A percentile compares a stretch with the other conserved stretches of the same genome.
These are phyloP conservation scores for Earliella scabrosa DNA, from an alignment of 1,284 basidiomycete genomes.

Conservation along the genomic window DNA sequence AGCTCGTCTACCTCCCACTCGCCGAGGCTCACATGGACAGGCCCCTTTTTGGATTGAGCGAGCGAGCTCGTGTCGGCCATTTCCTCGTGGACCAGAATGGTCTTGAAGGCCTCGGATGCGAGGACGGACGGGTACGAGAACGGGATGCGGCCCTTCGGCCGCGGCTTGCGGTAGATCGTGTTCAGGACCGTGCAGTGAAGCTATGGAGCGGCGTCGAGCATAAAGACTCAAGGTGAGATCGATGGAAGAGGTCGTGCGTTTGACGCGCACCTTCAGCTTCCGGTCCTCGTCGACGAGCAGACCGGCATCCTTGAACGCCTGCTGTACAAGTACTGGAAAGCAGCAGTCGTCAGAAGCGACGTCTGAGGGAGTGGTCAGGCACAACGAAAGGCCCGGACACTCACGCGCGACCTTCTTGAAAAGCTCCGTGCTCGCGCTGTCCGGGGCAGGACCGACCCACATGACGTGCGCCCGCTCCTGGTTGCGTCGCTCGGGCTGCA, in stretches of 20 bases:
- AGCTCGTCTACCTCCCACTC: conserved; percentile 52
- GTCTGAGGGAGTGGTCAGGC: not conserved
- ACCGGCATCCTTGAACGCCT: conserved; percentile 52
- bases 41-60: conserved; percentile 5
- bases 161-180: conserved; percentile 54
- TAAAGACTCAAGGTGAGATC: too few relatives aligned
- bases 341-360: too few relatives aligned
- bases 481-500: conserved; percentile 48
- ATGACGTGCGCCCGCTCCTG: conserved; percentile 57
- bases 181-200: conserved; percentile 74
- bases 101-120: conserved; percentile 34
- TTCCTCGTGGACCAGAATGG: conserved; percentile 11
- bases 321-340: conserved; percentile 46
- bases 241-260: not conserved
- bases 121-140: conserved; percentile 56
- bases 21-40: conserved; percentile 46
- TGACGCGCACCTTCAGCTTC: conserved; percentile 57
- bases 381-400: conserved; percentile 16
- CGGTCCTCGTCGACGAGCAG: conserved; percentile 47
- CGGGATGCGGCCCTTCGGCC: conserved; percentile 37
- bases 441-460: conserved; percentile 53
- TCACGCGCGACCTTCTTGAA: conserved; percentile 48
- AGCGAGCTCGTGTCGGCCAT: not conserved
- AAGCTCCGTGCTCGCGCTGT: conserved; percentile 29
- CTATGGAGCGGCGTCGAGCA: conserved; percentile 43